phyloP scores from a whole-genome alignment of 768 basidiomycete genomes.

The Xerocomellus amylosporus region DNA sequence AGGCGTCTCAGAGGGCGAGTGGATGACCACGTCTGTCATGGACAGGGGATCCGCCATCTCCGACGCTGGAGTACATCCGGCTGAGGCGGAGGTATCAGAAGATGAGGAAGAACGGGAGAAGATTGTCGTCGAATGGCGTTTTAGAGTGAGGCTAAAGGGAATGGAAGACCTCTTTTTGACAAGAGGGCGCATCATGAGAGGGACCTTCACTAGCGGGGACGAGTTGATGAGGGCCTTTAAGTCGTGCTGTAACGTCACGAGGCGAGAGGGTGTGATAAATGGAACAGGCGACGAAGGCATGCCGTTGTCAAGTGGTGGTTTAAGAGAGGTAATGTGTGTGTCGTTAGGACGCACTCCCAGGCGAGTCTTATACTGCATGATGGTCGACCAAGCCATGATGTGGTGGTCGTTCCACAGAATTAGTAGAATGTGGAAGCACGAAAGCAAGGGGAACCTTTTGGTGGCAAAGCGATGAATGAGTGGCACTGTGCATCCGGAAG shows the following conservation, averaged over 20 bases:
- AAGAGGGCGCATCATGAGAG: slow-evolving; percentile 27
- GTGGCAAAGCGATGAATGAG: slow-evolving; percentile 15
- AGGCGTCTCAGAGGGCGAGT: slow-evolving; percentile 1
- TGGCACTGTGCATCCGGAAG: slow-evolving; percentile 7
- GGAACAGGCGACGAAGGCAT: slow-evolving; percentile 28
- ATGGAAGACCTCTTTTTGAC: slow-evolving; percentile 28
- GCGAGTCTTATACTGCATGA: slow-evolving; percentile 21
- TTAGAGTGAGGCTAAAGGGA: slow-evolving; percentile 19
- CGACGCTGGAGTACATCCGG: slow-evolving; percentile 11
- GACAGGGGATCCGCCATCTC: slow-evolving; percentile 25
- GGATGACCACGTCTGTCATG: slow-evolving; percentile 1
- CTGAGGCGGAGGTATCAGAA: slow-evolving; percentile 10
- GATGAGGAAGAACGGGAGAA: slow-evolving; percentile 22
- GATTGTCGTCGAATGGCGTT: slow-evolving; percentile 27
- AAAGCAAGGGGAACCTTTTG: slow-evolving; percentile 13
- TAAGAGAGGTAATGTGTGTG: slow-evolving; percentile 17
- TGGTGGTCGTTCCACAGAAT: slow-evolving; percentile 19
- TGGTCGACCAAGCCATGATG: slow-evolving; percentile 18
- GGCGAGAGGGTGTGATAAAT: slow-evolving; percentile 27
- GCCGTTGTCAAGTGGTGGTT: slow-evolving; percentile 15
- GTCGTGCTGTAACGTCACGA: slow-evolving; percentile 28
- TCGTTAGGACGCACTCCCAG: slow-evolving; percentile 4
- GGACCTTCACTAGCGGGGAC: slow-evolving; percentile 25
- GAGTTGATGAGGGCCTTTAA: slow-evolving; percentile 30
- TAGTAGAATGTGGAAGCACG: slow-evolving; percentile 7